Base-by-base conservation (phyloP, 345 rosid genomes). In the Aurinia saxatilis region DNA sequence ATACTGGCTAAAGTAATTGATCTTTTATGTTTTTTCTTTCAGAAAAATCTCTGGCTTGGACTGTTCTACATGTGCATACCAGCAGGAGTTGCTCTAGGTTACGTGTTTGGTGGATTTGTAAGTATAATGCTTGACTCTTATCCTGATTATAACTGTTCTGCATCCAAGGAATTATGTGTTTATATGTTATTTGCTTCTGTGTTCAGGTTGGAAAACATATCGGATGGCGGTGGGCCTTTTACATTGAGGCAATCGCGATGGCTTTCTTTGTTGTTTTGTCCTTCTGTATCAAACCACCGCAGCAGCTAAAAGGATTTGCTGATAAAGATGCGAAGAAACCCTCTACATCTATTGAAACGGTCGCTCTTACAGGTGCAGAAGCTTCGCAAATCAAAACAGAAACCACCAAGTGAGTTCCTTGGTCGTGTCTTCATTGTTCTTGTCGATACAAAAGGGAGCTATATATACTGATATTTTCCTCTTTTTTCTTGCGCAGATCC, bases 31-130 rank as follows among this genome's bases (percentile, higher is more conserved):
- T 9, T 6, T 47, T 12, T 12, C n/a, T 47, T 41, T 14, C 87
- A 93, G 99, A 87, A 90, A 87, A 85, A 84, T 37, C 78, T 77
- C 8, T 93, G 99, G 99, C 97, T 93, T 65, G 88, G 84, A 17
- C 71, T 82, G 78, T 93, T 93, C 72, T 93, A 84, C 82, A 93
- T 93, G 99, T 93, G 96, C 65, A 93, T 93, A 72, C 95, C 99
- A 33, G 71, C 88, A 48, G 97, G 99, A 64, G 67, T 82, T 78
- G 97, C 99, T 57, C 30, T 87, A 27, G 99, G 99, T 66, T 93
- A 87, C 36, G 88, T 93, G 10, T 93, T 82, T 48, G 99, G 99
- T 63, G 99, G 97, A 82, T 25, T 73, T 34, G 99, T 93, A 70
- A 80, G 99, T 52, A 59, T 13, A 19, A 41, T 64, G 47, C 37